A percentile compares a stretch with the other conserved stretches of the same genome.
phyloP scores from a whole-genome alignment of 2,329 filamentous ascomycete species.

The Aschersonia sp. region DNA sequence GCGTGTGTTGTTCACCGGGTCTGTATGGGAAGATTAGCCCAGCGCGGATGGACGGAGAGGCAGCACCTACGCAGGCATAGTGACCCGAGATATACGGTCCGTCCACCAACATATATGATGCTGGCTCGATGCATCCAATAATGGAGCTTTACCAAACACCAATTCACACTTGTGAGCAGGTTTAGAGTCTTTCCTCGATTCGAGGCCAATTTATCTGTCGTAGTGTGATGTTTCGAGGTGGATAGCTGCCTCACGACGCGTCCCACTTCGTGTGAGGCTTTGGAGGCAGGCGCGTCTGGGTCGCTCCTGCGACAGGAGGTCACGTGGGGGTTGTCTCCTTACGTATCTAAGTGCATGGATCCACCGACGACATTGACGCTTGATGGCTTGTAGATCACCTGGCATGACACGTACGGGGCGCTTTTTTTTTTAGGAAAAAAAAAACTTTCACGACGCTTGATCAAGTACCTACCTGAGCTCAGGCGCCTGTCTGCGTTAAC shows the following conservation, averaged over 20 bases:
- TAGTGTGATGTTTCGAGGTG: too few relatives aligned
- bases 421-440: too few relatives aligned
- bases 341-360: neutral
- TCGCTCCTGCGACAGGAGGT: conserved; percentile 3
- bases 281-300: conserved; percentile 2
- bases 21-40: conserved; percentile 22
- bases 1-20: conserved; percentile 48
- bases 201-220: too few relatives aligned
- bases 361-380: neutral
- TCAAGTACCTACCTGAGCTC: too few relatives aligned
- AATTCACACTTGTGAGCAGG: too few relatives aligned
- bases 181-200: neutral
- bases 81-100: conserved; percentile 1
- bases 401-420: too few relatives aligned
- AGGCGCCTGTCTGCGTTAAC: too few relatives aligned
- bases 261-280: neutral
- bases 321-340: conserved; percentile 4
- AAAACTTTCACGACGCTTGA: too few relatives aligned
- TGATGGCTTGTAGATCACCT: too few relatives aligned
- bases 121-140: neutral
- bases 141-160: too few relatives aligned
- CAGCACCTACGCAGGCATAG: conserved; percentile 29
- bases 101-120: neutral
- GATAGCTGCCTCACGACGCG: too few relatives aligned
- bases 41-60: conserved; percentile 4